These are phyloP conservation scores for Boletus rubroflammeus DNA, from an alignment of 768 basidiomycete genomes.

Conservation along the genomic window DNA sequence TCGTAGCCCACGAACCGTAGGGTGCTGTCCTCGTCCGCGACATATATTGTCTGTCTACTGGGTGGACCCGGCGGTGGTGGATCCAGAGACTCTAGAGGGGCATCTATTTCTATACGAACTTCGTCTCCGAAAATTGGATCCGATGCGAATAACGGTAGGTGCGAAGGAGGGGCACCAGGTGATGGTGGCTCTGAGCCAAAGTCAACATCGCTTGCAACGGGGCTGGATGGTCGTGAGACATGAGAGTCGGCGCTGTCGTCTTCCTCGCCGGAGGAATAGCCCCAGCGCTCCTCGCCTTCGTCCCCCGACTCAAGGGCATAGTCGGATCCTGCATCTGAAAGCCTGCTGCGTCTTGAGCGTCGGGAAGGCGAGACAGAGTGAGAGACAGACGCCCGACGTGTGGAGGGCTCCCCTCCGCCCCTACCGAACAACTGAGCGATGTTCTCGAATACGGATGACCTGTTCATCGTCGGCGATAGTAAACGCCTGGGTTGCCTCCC, in stretches of 20 bases:
- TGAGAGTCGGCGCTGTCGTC: conserved; percentile 43
- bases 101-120: conserved; percentile 78
- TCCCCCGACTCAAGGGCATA: conserved; percentile 52
- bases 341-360: conserved; percentile 46
- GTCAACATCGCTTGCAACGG: conserved; percentile 54
- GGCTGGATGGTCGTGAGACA: conserved; percentile 18
- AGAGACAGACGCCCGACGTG: conserved; percentile 54
- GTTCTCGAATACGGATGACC: conserved; percentile 54
- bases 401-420: conserved; percentile 38
- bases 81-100: conserved; percentile 53
- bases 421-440: conserved; percentile 66
- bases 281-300: conserved; percentile 78
- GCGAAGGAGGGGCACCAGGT: conserved; percentile 39
- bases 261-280: conserved; percentile 85
- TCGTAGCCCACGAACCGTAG: conserved; percentile 88
- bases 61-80: conserved; percentile 81
- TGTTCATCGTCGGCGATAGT: conserved; percentile 38
- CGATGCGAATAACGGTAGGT: conserved; percentile 63
- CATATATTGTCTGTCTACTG: conserved; percentile 79
- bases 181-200: conserved; percentile 73
- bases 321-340: conserved; percentile 58
- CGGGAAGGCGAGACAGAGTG: conserved; percentile 48
- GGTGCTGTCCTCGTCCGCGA: conserved; percentile 86
- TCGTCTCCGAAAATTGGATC: conserved; percentile 85
- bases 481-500: conserved; percentile 33